These are phyloP conservation scores for Rusavskia elegans DNA, from an alignment of 495 filamentous ascomycete species.

Conservation along the genomic window DNA sequence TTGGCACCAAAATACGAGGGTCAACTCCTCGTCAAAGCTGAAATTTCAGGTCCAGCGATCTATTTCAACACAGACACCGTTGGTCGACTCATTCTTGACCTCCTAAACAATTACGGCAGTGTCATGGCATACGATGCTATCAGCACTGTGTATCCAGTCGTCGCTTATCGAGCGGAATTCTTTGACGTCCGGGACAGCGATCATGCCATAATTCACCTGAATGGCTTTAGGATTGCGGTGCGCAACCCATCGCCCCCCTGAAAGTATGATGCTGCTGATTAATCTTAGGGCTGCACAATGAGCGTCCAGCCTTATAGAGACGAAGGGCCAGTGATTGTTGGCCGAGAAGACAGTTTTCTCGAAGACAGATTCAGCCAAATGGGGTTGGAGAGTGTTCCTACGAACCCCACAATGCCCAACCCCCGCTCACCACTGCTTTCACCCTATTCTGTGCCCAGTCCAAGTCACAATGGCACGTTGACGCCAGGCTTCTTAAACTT, in stretches of 20 bases:
- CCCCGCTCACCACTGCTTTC: conserved; percentile 3
- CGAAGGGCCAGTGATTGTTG: conserved; percentile 10
- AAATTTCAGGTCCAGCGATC: conserved; percentile 12
- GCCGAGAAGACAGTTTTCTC: conserved; percentile 5
- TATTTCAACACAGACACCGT: conserved; percentile 15
- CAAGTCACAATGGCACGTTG: not conserved
- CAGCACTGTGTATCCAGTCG: conserved; percentile 17
- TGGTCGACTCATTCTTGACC: conserved; percentile 20
- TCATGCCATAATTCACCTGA: conserved; percentile 23
- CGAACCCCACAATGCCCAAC: not conserved
- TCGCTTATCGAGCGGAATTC: conserved; percentile 34
- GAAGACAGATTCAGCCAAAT: conserved; percentile 4
- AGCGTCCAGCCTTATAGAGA: conserved; percentile 6
- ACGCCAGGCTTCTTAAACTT: not conserved
- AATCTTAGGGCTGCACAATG: conserved; percentile 11
- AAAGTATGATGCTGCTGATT: conserved; percentile 5
- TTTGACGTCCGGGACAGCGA: conserved; percentile 28
- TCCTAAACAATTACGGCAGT: conserved; percentile 36
- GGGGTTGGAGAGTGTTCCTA: not conserved
- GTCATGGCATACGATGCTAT: conserved; percentile 32
- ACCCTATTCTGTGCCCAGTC: not conserved
- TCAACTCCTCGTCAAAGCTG: conserved; percentile 30
- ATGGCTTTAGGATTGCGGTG: conserved; percentile 32
- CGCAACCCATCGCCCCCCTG: conserved; percentile 10
- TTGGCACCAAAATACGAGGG: conserved; percentile 27